Evolutionary conservation across 768 basidiomycete species (phyloP).

Genomic region (Rhizopogon rudus): DNA sequence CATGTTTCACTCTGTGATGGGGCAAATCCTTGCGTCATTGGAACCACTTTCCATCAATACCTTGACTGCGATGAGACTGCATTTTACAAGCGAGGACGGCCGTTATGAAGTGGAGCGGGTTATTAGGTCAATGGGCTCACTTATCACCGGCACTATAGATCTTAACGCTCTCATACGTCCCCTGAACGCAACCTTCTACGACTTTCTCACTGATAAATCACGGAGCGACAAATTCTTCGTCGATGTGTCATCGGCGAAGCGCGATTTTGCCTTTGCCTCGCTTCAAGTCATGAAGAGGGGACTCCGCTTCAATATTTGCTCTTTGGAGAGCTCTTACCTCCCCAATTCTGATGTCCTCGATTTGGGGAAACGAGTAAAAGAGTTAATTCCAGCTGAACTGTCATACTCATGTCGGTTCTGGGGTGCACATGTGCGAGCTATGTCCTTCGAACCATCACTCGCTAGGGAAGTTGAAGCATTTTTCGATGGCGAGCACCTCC

Average conservation of each 20-base stretch:
- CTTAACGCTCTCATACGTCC: conserved; percentile 3
- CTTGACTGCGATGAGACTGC: neutral
- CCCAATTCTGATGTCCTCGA: conserved; percentile 19
- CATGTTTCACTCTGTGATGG: neutral
- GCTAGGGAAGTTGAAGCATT: neutral
- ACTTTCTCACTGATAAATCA: conserved; percentile 14
- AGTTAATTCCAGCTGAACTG: neutral
- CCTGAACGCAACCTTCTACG: conserved; percentile 22
- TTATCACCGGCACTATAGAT: conserved; percentile 1
- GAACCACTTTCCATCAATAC: neutral
- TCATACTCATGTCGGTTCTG: conserved; percentile 1
- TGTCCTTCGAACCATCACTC: neutral
- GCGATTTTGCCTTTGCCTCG: conserved; percentile 8
- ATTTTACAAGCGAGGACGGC: neutral
- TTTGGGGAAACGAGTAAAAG: neutral
- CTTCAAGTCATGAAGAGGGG: conserved; percentile 20
- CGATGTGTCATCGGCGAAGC: conserved; percentile 6
- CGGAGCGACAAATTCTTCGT: conserved; percentile 10
- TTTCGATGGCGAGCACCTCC: conserved; percentile 1
- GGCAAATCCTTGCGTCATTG: neutral
- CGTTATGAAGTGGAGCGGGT: conserved; percentile 1
- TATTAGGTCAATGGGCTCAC: conserved; percentile 1
- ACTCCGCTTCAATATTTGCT: conserved; percentile 30
- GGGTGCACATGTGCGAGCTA: conserved; percentile 2
- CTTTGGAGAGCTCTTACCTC: conserved; percentile 22